A percentile compares a stretch with the other conserved stretches of the same genome.
Conservation (phyloP, 2,329 filamentous ascomycete species). For the Penicillium sp. region DNA sequence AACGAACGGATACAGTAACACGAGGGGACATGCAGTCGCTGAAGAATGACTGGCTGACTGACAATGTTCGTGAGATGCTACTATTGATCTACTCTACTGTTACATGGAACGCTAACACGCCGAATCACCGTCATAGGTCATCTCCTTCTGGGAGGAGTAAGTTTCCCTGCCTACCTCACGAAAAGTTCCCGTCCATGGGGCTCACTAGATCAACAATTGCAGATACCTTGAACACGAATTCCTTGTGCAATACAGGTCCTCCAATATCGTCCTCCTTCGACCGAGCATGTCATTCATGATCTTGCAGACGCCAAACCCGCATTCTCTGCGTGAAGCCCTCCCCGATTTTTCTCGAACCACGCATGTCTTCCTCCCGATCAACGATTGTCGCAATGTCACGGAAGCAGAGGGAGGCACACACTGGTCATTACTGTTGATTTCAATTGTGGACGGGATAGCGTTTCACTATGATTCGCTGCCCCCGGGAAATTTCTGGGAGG, state of each 20-base stretch:
- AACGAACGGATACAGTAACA: slow-evolving; percentile 55
- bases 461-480: slow-evolving; percentile 93
- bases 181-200: neutral
- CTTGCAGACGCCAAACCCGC: slow-evolving; percentile 58
- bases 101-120: too few species aligned
- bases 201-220: too few species aligned
- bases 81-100: slow-evolving; percentile 22
- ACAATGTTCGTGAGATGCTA: slow-evolving; percentile 55
- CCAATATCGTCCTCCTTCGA: slow-evolving; percentile 79
- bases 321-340: slow-evolving; percentile 57
- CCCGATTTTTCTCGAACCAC: slow-evolving; percentile 73
- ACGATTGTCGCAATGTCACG: slow-evolving; percentile 68
- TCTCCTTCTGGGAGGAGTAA: slow-evolving; percentile 96
- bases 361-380: slow-evolving; percentile 92
- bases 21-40: slow-evolving; percentile 81
- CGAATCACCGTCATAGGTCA: slow-evolving; percentile 66
- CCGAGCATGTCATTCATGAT: slow-evolving; percentile 90
- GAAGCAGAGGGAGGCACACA: slow-evolving; percentile 84
- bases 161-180: too few species aligned
- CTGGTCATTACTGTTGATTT: slow-evolving; percentile 88
- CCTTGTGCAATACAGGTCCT: slow-evolving; percentile 67
- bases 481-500: slow-evolving; percentile 66
- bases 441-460: slow-evolving; percentile 74
- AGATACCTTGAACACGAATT: slow-evolving; percentile 82
- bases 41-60: slow-evolving; percentile 89